Conservation (phyloP, 1,139 yeast species). For the Lodderomyces metapsilosis region DNA sequence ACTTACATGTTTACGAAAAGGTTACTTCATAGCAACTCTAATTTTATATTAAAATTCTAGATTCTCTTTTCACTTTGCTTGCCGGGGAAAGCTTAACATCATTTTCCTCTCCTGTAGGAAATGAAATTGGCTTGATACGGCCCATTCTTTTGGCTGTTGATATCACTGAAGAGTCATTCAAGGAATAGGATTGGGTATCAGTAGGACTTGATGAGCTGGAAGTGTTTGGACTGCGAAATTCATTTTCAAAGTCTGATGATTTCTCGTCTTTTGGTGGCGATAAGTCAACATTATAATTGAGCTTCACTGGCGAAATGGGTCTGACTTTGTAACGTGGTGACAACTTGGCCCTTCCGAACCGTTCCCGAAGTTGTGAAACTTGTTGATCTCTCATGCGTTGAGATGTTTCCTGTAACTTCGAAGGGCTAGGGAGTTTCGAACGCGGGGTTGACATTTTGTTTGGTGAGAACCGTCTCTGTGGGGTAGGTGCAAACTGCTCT, state of each 20-base stretch:
- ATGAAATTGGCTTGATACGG: constrained; percentile 38
- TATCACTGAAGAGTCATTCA: constrained; percentile 13
- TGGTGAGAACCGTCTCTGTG: constrained; percentile 25
- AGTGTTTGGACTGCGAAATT: not conserved
- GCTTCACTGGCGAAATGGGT: constrained; percentile 3
- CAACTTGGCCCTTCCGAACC: constrained; percentile 30
- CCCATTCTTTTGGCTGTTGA: constrained; percentile 40
- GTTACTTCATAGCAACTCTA: too few species aligned
- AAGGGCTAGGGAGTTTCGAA: constrained; percentile 30
- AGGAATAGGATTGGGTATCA: not conserved
- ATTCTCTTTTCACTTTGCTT: constrained; percentile 4
- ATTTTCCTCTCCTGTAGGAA: constrained; percentile 34
- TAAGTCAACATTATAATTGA: constrained; percentile 7
- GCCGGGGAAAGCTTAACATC: constrained; percentile 37
- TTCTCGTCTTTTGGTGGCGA: constrained; percentile 15
- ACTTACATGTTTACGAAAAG: constrained; percentile 31
- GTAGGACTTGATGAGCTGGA: not conserved
- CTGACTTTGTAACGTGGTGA: constrained; percentile 5
- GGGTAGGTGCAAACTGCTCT: constrained; percentile 34
- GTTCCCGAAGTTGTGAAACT: constrained; percentile 34
- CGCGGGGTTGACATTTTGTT: constrained; percentile 24
- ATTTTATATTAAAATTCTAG: constrained; percentile 9
- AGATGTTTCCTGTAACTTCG: constrained; percentile 41
- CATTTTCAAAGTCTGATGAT: not conserved
- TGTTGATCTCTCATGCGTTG: constrained; percentile 33